A percentile compares a stretch with the other conserved stretches of the same genome.
These are phyloP conservation scores for Solanum aculeatissimum DNA, from an alignment of 305 asterid genomes.

Conservation along the genomic window DNA sequence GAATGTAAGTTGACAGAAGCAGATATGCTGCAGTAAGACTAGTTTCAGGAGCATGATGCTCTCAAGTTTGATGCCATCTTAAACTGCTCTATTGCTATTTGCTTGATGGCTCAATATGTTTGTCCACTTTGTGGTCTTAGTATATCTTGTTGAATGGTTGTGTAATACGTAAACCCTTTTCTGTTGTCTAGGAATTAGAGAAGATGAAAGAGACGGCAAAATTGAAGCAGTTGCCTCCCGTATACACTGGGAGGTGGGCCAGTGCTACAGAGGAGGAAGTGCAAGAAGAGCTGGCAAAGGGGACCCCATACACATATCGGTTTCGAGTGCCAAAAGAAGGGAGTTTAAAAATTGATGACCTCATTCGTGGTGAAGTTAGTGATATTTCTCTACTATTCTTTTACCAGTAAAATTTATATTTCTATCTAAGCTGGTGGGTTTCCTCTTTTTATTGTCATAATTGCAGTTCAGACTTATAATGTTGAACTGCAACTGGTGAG, in stretches of 20 bases:
- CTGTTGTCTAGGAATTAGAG: constrained; percentile 58
- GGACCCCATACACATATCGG: constrained; percentile 79
- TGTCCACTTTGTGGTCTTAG: not conserved
- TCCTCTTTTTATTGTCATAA: not conserved
- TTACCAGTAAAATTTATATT: not conserved
- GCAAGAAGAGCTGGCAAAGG: constrained; percentile 60
- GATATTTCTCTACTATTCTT: not conserved
- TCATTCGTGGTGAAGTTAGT: constrained; percentile 71
- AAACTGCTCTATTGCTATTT: not conserved
- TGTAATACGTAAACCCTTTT: not conserved
- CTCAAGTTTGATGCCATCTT: not conserved
- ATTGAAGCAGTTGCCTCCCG: constrained; percentile 77
- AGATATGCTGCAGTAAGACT: not conserved
- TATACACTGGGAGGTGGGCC: constrained; percentile 89
- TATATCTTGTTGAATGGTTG: not conserved
- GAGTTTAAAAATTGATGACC: constrained; percentile 59
- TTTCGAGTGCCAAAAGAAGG: constrained; percentile 87
- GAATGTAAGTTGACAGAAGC: not conserved
- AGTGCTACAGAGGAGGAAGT: constrained; percentile 61
- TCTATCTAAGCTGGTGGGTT: not conserved
- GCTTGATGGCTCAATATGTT: not conserved
- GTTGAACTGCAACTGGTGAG: not conserved
- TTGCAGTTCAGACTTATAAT: not conserved
- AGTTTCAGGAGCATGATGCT: not conserved
- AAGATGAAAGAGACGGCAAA: constrained; percentile 87